Percentiles rank a stretch among this genome's conserved stretches.
phyloP scores from a whole-genome alignment of 495 filamentous ascomycete species.

The Penicillium macrosclerotiorum region DNA sequence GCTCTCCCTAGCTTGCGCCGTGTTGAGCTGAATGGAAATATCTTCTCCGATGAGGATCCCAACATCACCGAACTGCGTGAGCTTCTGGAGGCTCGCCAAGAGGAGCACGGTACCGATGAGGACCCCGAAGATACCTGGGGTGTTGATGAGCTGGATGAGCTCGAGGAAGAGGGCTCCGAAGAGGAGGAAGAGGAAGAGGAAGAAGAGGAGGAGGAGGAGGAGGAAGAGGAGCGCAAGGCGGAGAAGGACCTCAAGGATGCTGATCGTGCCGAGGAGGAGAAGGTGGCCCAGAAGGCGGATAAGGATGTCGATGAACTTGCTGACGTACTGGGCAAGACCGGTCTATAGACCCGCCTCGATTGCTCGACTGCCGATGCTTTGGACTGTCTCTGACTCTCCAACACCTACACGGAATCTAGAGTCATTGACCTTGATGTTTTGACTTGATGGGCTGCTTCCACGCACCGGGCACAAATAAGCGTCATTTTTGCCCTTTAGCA shows the following conservation, averaged over 20 bases:
- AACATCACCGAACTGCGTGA: conserved; percentile 52
- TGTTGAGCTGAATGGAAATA: conserved; percentile 94
- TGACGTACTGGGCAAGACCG: conserved; percentile 67
- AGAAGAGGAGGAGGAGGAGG: conserved; percentile 66
- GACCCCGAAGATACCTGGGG: conserved; percentile 70
- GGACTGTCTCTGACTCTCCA: background rate
- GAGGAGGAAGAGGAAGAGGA: conserved; percentile 71
- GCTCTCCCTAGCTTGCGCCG: conserved; percentile 70
- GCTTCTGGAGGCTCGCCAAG: conserved; percentile 54
- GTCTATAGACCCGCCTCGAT: conserved; percentile 18
- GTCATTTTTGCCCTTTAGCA: too few relatives aligned
- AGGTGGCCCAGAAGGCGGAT: conserved; percentile 70
- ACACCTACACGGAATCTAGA: background rate
- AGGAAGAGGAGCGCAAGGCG: conserved; percentile 57
- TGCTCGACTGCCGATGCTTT: background rate
- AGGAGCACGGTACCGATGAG: conserved; percentile 50
- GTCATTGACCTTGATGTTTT: background rate
- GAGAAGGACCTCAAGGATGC: conserved; percentile 63
- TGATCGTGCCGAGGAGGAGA: conserved; percentile 70
- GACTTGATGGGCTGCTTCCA: too few relatives aligned
- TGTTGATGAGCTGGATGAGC: conserved; percentile 77
- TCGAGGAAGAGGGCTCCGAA: conserved; percentile 64
- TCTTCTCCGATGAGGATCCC: conserved; percentile 81
- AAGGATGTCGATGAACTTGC: conserved; percentile 79
- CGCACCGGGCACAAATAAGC: too few relatives aligned